These are phyloP conservation scores for Gelatoporia subvermispora DNA, from an alignment of 768 basidiomycete species.

Conservation along the genomic window DNA sequence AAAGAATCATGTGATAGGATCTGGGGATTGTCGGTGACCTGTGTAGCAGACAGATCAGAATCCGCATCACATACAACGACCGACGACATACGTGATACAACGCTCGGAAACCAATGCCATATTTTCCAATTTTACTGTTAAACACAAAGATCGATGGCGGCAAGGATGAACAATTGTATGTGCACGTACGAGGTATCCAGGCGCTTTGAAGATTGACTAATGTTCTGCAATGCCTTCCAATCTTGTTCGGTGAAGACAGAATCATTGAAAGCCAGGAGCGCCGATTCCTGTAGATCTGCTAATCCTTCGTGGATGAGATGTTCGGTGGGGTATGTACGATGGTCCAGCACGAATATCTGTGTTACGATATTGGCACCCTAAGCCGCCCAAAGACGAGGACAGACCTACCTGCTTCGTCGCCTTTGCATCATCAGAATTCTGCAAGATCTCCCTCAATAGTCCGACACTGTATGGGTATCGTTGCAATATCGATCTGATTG, in stretches of 20 bases:
- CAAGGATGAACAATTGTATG: neutral
- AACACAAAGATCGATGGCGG: neutral
- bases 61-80: neutral
- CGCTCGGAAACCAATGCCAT: slow-evolving; percentile 46
- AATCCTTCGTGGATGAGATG: slow-evolving; percentile 26
- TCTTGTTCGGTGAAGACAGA: slow-evolving; percentile 35
- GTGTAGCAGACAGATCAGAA: no score
- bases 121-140: slow-evolving; percentile 50
- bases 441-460: slow-evolving; percentile 39
- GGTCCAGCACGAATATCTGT: slow-evolving; percentile 41
- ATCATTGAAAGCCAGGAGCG: slow-evolving; percentile 44
- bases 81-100: slow-evolving; percentile 40
- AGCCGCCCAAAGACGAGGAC: neutral
- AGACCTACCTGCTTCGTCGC: slow-evolving; percentile 37
- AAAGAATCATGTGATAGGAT: slow-evolving; percentile 38
- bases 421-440: slow-evolving; percentile 49
- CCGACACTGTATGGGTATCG: slow-evolving; percentile 43
- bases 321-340: slow-evolving; percentile 23
- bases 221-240: slow-evolving; percentile 39
- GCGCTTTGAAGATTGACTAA: slow-evolving; percentile 43
- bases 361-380: neutral
- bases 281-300: slow-evolving; percentile 35
- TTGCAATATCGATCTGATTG: slow-evolving; percentile 27
- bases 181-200: slow-evolving; percentile 36
- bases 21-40: slow-evolving; percentile 49